A percentile compares a stretch with the other conserved stretches of the same genome.
Conservation (phyloP, 768 basidiomycete species). For the Gymnopilus junonius region DNA sequence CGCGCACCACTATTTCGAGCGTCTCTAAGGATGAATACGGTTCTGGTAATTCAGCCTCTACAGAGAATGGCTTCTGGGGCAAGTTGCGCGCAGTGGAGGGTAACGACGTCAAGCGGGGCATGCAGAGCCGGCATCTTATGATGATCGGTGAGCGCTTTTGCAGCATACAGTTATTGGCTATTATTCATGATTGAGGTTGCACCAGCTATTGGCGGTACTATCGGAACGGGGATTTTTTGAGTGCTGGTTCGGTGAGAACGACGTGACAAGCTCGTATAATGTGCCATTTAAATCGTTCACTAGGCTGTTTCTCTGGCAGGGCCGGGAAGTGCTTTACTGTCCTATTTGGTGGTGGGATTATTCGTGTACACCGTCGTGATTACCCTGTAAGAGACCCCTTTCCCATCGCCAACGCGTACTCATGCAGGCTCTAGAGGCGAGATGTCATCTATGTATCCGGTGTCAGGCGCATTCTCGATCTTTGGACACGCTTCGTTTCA, state of each 20-base stretch:
- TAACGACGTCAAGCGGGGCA: conserved; percentile 30
- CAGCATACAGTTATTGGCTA: not conserved
- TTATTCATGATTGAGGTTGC: not conserved
- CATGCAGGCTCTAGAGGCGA: conserved; percentile 47
- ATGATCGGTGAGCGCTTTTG: conserved; percentile 32
- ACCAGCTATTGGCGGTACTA: conserved; percentile 58
- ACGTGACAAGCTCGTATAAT: not conserved
- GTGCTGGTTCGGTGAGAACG: conserved; percentile 53
- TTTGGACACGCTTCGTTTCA: conserved; percentile 63
- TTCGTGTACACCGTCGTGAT: conserved; percentile 68
- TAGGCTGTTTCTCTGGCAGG: conserved; percentile 61
- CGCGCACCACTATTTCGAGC: not conserved
- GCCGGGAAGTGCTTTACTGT: conserved; percentile 63
- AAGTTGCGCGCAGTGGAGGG: conserved; percentile 32
- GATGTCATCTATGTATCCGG: conserved; percentile 68
- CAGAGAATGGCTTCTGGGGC: conserved; percentile 18
- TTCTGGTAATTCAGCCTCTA: not conserved
- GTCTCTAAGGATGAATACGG: not conserved
- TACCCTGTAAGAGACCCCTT: conserved; percentile 44
- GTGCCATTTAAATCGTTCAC: not conserved
- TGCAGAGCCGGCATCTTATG: conserved; percentile 35
- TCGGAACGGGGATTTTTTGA: conserved; percentile 67
- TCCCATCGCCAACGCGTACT: not conserved
- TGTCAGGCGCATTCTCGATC: conserved; percentile 62
- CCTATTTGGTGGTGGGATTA: conserved; percentile 59